Evolutionary conservation across 2,329 filamentous ascomycete species (phyloP).

Genomic region (Aspergillus calidoustus): DNA sequence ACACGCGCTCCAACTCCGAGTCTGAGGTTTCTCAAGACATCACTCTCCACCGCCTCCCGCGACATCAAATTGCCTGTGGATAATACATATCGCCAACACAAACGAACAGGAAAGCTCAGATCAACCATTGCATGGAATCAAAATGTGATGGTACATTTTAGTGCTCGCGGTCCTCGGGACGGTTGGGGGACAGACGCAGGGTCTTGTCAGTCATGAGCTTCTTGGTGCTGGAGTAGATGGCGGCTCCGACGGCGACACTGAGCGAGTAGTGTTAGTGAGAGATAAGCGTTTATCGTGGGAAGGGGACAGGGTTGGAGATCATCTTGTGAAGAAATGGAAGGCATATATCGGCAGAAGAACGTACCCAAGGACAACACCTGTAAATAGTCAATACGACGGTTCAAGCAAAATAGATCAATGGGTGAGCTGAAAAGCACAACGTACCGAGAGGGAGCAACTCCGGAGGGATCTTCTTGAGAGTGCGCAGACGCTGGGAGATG

Average conservation of each 20-base stretch:
- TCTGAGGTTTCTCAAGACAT: constrained; percentile 31
- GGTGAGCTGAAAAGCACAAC: constrained; percentile 36
- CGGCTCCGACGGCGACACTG: constrained; percentile 73
- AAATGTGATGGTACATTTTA: constrained; percentile 43
- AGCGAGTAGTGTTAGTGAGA: constrained; percentile 27
- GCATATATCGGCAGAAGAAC: constrained; percentile 40
- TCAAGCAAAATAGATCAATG: constrained; percentile 13
- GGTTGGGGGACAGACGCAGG: constrained; percentile 80
- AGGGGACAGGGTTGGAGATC: constrained; percentile 24
- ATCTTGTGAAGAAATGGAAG: constrained; percentile 18
- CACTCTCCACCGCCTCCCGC: constrained; percentile 23
- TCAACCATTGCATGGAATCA: constrained; percentile 36
- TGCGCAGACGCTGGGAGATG: constrained; percentile 91
- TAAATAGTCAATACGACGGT: constrained; percentile 30
- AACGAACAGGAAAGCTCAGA: constrained; percentile 24
- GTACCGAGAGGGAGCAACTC: constrained; percentile 95
- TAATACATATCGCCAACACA: constrained; percentile 35
- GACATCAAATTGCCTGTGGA: constrained; percentile 34
- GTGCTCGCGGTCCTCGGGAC: constrained; percentile 48
- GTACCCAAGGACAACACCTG: constrained; percentile 85
- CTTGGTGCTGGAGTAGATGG: constrained; percentile 76
- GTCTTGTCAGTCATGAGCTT: constrained; percentile 92
- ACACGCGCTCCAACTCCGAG: constrained; percentile 38
- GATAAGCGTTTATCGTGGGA: constrained; percentile 13
- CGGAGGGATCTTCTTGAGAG: constrained; percentile 85